These are phyloP conservation scores for Colletotrichum limetticola DNA, from an alignment of 2,329 filamentous ascomycete genomes.

Conservation along the genomic window DNA sequence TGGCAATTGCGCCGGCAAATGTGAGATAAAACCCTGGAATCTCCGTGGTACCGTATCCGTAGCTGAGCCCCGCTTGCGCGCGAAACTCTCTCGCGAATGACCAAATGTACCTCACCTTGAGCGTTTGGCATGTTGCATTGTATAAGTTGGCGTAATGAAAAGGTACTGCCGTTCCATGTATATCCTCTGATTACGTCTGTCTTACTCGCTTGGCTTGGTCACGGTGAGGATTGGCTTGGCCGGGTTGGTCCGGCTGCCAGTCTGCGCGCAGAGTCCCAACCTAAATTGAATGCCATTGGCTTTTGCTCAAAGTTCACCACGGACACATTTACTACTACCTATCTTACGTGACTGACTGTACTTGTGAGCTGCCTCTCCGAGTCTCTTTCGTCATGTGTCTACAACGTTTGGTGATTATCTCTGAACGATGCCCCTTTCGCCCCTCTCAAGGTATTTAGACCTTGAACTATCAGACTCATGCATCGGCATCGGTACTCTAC, in stretches of 20 bases:
- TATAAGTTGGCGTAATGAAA: neutral
- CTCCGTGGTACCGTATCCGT: neutral
- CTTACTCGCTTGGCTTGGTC: neutral
- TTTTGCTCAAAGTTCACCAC: neutral
- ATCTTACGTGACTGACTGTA: neutral
- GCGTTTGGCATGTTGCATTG: neutral
- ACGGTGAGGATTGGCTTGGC: constrained; percentile 2
- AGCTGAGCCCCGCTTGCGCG: neutral
- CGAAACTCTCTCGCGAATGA: neutral
- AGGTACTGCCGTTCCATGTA: constrained; percentile 3
- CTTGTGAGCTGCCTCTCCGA: neutral
- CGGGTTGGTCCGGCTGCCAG: constrained; percentile 12
- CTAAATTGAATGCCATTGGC: constrained; percentile 4
- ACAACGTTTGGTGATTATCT: neutral
- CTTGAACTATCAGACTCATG: neutral
- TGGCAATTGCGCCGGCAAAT: neutral
- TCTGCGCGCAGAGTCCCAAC: constrained; percentile 17
- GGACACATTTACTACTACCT: too few species aligned
- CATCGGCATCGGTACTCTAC: neutral
- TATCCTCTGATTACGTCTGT: constrained; percentile 16
- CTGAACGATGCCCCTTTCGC: neutral
- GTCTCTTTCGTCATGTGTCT: neutral
- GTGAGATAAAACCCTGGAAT: constrained; percentile 1
- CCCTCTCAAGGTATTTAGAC: neutral
- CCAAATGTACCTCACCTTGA: neutral